phyloP scores from a whole-genome alignment of 345 rosid genomes.

The Gossypium stocksii region DNA sequence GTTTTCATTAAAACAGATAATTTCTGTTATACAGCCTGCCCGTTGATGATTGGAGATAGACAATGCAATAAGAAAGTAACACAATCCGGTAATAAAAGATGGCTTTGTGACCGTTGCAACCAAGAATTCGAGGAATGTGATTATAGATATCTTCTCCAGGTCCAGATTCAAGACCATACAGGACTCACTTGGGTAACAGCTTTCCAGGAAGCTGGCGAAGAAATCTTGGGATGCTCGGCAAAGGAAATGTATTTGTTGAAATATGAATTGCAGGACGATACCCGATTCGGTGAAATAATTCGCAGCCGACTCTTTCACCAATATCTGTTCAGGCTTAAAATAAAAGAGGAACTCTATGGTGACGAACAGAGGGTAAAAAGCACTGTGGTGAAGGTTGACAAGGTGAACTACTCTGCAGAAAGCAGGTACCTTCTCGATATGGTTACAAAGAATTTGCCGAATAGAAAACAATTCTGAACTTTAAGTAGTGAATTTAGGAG shows the following conservation, averaged over 20 bases:
- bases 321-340: constrained; percentile 65
- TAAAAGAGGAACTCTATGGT: constrained; percentile 78
- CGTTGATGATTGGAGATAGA: constrained; percentile 80
- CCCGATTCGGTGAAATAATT: constrained; percentile 45
- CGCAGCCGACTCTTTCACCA: constrained; percentile 49
- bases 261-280: constrained; percentile 55
- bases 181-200: constrained; percentile 83
- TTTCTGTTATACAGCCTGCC: constrained; percentile 90
- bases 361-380: constrained; percentile 82
- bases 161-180: constrained; percentile 84
- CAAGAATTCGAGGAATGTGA: constrained; percentile 85
- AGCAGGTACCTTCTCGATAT: constrained; percentile 57
- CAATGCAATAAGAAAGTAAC: constrained; percentile 78
- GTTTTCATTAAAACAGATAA: constrained; percentile 69
- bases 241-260: constrained; percentile 67
- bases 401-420: constrained; percentile 55
- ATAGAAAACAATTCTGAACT: constrained; percentile 16
- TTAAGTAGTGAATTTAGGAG: constrained; percentile 19
- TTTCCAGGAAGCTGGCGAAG: constrained; percentile 85
- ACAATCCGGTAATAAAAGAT: constrained; percentile 46
- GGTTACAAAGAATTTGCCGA: constrained; percentile 26
- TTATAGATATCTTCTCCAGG: constrained; percentile 80
- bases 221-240: constrained; percentile 66
- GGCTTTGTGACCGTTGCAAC: constrained; percentile 89
- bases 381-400: constrained; percentile 66